Evolutionary conservation across 2,329 filamentous ascomycete species (phyloP), one percentile per base, ranked within the genome.

Genomic region (Fusarium sacchari): DNA sequence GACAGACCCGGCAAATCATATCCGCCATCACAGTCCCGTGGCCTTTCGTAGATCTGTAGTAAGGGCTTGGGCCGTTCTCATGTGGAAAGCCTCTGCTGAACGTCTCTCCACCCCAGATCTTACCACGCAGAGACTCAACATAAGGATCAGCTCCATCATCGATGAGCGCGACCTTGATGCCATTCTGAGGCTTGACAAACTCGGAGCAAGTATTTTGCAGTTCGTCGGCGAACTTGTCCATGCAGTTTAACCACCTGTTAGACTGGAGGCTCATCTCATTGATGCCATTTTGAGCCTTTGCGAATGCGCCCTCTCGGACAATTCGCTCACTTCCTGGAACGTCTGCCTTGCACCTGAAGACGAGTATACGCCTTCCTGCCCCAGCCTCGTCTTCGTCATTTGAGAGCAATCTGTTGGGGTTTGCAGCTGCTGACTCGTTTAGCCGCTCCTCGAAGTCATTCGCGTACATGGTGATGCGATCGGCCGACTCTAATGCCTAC

Each of bases 161-260:
- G 5, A 60, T 60, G 0, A 60, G 44, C 0, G 57, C 57, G 2
- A 60, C 57, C 6, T 56, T 56, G 12, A 56, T 56, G n/a, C 42
- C 44, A 18, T 57, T 44, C 6, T 52, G n/a, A 6, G 59, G 32
- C 12, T 24, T 59, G 15, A 64, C 18, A 13, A 32, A 34, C 2
- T 55, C 46, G 7, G 37, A n/a, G 6, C 50, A 20, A 0, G 43
- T 67, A 0, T 58, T 52, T 5, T 58, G 39, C 5, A 65, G 42
- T 28, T 63, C 53, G 15, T 49, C 42, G 1, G 63, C 58, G 3
- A 69, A 67, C 11, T 43, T 63, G 14, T 50, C 56, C 34, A 62
- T 67, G 8, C 49, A 58, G 42, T 58, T 50, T 1, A 67, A 7
- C 67, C 63, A 69, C 9, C 53, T 56, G 53, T 56, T 43, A 2